A percentile compares a stretch with the other conserved stretches of the same genome.
phyloP scores from a whole-genome alignment of 2,329 filamentous ascomycete species.

The Colletotrichum lini region DNA sequence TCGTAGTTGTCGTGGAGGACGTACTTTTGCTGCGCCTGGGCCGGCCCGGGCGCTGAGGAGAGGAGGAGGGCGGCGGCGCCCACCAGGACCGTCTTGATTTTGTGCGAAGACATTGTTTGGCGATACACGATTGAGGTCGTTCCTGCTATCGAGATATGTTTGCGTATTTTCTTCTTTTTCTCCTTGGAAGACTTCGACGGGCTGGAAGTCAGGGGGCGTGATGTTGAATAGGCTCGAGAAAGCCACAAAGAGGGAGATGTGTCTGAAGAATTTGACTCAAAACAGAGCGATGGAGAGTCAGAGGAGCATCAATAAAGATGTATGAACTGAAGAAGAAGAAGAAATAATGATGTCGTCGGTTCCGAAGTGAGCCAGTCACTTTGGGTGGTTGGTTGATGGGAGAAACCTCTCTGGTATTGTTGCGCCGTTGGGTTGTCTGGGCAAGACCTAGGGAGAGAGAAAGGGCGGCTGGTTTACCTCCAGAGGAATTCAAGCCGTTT shows the following conservation, averaged over 20 bases:
- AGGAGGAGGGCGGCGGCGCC: constrained; percentile 30
- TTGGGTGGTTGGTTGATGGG: constrained; percentile 28
- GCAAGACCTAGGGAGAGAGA: constrained; percentile 7
- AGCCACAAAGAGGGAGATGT: constrained; percentile 8
- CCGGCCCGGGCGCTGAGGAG: constrained; percentile 43
- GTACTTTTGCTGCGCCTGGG: constrained; percentile 54
- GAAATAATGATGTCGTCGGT: constrained; percentile 22
- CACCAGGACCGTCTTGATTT: constrained; percentile 29
- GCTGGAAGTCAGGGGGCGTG: constrained; percentile 3
- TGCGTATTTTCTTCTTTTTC: constrained; percentile 5
- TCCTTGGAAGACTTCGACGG: constrained; percentile 1
- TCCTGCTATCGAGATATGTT: not conserved
- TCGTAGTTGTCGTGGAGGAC: constrained; percentile 64
- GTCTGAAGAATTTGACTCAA: constrained; percentile 37
- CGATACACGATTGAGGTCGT: constrained; percentile 14
- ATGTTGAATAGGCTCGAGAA: constrained; percentile 7
- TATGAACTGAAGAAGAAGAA: constrained; percentile 9
- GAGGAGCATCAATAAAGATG: constrained; percentile 26
- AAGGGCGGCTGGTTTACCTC: constrained; percentile 19
- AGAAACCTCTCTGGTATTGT: constrained; percentile 8
- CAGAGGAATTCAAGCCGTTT: constrained; percentile 14
- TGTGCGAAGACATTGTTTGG: constrained; percentile 35
- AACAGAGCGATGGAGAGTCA: constrained; percentile 30
- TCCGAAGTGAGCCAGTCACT: constrained; percentile 24
- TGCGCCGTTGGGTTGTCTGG: constrained; percentile 19